Evolutionary conservation across 345 rosid species (phyloP).

Genomic region (Aquilaria sinensis): DNA sequence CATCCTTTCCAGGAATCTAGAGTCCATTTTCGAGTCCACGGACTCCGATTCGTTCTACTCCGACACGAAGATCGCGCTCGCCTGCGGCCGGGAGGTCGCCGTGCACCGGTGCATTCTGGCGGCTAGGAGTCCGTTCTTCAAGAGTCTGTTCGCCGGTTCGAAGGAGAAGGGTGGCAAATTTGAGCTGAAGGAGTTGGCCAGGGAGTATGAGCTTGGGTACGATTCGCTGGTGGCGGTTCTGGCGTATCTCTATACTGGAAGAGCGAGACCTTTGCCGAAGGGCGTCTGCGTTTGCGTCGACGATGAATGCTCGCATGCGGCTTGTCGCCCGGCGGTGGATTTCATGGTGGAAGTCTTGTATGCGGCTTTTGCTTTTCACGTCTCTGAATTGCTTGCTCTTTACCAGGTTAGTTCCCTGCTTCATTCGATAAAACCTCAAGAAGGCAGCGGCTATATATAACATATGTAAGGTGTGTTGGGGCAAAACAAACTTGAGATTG

Average conservation of each 20-base stretch:
- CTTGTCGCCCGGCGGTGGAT: slow-evolving; percentile 63
- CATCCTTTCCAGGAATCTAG: slow-evolving; percentile 50
- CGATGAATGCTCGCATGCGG: slow-evolving; percentile 58
- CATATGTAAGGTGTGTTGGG: too few species aligned
- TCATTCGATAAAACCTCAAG: too few species aligned
- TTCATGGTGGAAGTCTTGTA: slow-evolving; percentile 67
- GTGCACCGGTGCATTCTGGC: slow-evolving; percentile 84
- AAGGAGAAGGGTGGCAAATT: slow-evolving; percentile 33
- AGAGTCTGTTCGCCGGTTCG: slow-evolving; percentile 30
- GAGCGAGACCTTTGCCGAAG: slow-evolving; percentile 39
- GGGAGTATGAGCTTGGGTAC: slow-evolving; percentile 43
- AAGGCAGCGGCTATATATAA: too few species aligned
- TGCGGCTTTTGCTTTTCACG: slow-evolving; percentile 56
- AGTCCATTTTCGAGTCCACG: slow-evolving; percentile 41
- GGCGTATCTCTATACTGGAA: slow-evolving; percentile 64
- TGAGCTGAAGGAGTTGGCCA: slow-evolving; percentile 53
- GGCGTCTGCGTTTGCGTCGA: slow-evolving; percentile 59
- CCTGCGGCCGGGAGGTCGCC: slow-evolving; percentile 41
- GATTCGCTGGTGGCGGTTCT: slow-evolving; percentile 54
- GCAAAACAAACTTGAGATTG: too few species aligned
- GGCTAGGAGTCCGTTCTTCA: slow-evolving; percentile 54
- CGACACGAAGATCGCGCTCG: slow-evolving; percentile 55
- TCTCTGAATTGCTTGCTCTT: slow-evolving; percentile 49
- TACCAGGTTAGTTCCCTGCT: slow-evolving; percentile 42
- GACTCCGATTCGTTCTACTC: slow-evolving; percentile 42